A percentile compares a stretch with the other conserved stretches of the same genome.
These are phyloP conservation scores for Flaveria sonorensis DNA, from an alignment of 129 eudicot species.

Conservation along the genomic window DNA sequence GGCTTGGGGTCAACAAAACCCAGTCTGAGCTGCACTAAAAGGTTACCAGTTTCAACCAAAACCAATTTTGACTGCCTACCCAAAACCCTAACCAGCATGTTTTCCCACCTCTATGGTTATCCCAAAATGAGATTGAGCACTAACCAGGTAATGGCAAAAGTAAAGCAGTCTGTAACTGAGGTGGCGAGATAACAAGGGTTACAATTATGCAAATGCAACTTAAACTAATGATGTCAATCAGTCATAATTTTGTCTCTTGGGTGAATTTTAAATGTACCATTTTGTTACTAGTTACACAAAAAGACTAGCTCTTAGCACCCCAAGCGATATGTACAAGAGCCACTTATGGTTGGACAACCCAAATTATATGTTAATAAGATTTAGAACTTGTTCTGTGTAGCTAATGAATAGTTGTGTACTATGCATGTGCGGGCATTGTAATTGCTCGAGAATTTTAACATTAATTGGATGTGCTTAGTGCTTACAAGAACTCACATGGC, in stretches of 20 bases:
- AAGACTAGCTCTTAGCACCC: conserved; percentile 18
- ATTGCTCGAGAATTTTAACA: conserved; percentile 5
- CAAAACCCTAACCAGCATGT: too few species aligned
- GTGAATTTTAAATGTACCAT: not conserved
- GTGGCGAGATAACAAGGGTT: not conserved
- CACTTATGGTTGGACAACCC: too few species aligned
- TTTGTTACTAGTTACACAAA: not conserved
- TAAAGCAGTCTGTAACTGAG: not conserved
- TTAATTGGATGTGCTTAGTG: not conserved
- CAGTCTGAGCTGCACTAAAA: conserved; percentile 1
- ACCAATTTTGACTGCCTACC: not conserved
- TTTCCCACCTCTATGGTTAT: not conserved
- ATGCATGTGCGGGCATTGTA: conserved; percentile 21
- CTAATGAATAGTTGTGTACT: conserved; percentile 18
- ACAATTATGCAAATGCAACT: not conserved
- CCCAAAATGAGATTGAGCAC: conserved; percentile 15
- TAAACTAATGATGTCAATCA: not conserved
- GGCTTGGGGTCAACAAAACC: conserved; percentile 7
- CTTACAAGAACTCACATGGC: conserved; percentile 16
- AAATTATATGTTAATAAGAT: too few species aligned
- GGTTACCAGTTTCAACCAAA: not conserved
- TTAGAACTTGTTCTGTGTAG: conserved; percentile 3
- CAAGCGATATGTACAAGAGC: too few species aligned
- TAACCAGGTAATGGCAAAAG: too few species aligned
- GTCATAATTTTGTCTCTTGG: conserved; percentile 2